Conservation (phyloP, 2,329 filamentous ascomycete species). For the Penicillium glabrum region DNA sequence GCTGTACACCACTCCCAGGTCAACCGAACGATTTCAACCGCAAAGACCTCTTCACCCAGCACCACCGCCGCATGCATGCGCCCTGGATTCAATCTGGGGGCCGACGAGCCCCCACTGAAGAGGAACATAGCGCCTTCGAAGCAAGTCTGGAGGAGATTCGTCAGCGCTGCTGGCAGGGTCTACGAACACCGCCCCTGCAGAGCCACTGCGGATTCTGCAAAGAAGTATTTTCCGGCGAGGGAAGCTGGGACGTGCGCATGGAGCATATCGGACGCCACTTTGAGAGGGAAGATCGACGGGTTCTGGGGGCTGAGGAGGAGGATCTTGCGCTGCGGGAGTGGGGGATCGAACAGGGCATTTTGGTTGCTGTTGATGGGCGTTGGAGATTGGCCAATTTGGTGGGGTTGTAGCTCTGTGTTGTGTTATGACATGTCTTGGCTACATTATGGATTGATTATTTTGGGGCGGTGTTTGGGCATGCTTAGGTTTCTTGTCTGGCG, state of each 20-base stretch:
- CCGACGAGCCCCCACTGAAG: slow-evolving; percentile 21
- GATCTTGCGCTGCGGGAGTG: slow-evolving; percentile 42
- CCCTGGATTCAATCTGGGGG: slow-evolving; percentile 54
- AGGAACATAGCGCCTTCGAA: slow-evolving; percentile 45
- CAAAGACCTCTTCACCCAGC: slow-evolving; percentile 88
- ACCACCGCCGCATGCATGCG: slow-evolving; percentile 81
- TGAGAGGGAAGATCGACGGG: slow-evolving; percentile 54
- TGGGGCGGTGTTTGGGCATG: background rate
- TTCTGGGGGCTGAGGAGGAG: slow-evolving; percentile 32
- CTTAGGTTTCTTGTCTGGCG: background rate
- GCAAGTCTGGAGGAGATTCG: slow-evolving; percentile 58
- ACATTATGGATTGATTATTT: background rate
- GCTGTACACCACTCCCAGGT: slow-evolving; percentile 25
- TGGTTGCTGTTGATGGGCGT: slow-evolving; percentile 19
- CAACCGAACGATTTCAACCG: slow-evolving; percentile 75
- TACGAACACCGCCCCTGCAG: slow-evolving; percentile 61
- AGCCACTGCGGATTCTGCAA: slow-evolving; percentile 65
- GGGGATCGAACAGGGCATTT: slow-evolving; percentile 38
- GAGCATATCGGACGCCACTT: slow-evolving; percentile 84
- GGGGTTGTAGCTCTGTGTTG: background rate
- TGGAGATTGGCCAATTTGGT: slow-evolving; percentile 22
- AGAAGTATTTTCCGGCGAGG: slow-evolving; percentile 58
- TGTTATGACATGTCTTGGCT: background rate
- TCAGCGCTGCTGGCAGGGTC: slow-evolving; percentile 57
- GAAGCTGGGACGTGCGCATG: slow-evolving; percentile 78